Evolutionary conservation across 1,284 basidiomycete genomes (phyloP).

Genomic region (Inonotus hispidus): DNA sequence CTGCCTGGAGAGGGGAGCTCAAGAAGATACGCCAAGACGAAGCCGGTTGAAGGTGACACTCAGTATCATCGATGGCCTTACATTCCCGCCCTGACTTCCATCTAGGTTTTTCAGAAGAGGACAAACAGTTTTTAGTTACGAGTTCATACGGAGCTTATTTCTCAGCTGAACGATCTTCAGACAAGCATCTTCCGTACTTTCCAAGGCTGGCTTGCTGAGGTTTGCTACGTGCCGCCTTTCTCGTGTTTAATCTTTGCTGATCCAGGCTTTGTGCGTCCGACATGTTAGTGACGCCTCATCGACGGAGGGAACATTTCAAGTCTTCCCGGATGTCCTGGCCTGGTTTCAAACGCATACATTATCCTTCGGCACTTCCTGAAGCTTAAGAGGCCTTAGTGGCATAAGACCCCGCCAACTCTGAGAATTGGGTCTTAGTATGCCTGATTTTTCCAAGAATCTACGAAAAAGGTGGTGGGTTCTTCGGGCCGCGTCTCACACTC

Average conservation of each 20-base stretch:
- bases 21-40: conserved; percentile 51
- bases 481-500: conserved; percentile 48
- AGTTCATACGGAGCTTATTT: no score
- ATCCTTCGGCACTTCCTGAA: conserved; percentile 84
- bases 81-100: background rate
- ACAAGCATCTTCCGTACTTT: conserved; percentile 73
- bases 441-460: conserved; percentile 59
- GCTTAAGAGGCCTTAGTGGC: conserved; percentile 38
- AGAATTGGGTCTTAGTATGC: conserved; percentile 68
- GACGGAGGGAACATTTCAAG: conserved; percentile 70
- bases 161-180: no score
- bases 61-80: background rate
- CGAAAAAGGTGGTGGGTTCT: conserved; percentile 38
- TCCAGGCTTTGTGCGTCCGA: conserved; percentile 22
- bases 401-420: conserved; percentile 43
- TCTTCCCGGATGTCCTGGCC: conserved; percentile 71
- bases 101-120: conserved; percentile 46
- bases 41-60: conserved; percentile 46
- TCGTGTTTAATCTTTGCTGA: background rate
- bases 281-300: conserved; percentile 60
- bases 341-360: conserved; percentile 76
- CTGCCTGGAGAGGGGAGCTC: conserved; percentile 50
- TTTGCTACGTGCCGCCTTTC: conserved; percentile 24
- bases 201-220: conserved; percentile 76
- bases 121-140: conserved; percentile 80